Evolutionary conservation across 345 rosid species (phyloP).

Genomic region (Eucalyptus leucophloia): DNA sequence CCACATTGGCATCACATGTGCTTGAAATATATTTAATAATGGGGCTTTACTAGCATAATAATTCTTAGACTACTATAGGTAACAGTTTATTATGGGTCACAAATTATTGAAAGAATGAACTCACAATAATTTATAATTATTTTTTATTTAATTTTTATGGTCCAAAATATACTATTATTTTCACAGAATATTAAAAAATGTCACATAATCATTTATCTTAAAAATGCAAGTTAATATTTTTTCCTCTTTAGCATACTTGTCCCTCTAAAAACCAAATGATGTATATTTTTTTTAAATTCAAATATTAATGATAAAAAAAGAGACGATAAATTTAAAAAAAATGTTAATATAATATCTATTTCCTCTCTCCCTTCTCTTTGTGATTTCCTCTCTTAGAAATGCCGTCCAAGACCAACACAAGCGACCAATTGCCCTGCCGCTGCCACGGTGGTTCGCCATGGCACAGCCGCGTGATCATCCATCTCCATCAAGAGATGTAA

Average conservation of each 20-base stretch:
- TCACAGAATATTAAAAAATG: no score
- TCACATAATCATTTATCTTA: no score
- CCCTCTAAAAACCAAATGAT: no score
- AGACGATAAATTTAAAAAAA: not conserved
- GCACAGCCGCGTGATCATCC: not conserved
- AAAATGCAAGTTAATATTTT: no score
- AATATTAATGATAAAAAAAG: not conserved
- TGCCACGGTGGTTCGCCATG: not conserved
- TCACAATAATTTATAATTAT: no score
- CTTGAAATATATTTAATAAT: not conserved
- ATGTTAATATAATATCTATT: not conserved
- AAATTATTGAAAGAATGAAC: no score
- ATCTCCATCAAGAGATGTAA: not conserved
- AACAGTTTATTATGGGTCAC: accelerated
- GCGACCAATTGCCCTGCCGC: not conserved
- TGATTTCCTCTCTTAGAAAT: not conserved
- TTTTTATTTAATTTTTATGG: no score
- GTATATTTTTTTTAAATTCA: no score
- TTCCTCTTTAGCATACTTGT: no score
- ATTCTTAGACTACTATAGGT: no score
- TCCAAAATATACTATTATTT: no score
- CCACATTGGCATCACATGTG: not conserved
- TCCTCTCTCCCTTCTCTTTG: not conserved
- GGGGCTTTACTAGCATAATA: no score
- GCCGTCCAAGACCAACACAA: not conserved